A percentile compares a stretch with the other conserved stretches of the same genome.
phyloP scores from a whole-genome alignment of 2,329 filamentous ascomycete species.

The Beauveria brongniartii region DNA sequence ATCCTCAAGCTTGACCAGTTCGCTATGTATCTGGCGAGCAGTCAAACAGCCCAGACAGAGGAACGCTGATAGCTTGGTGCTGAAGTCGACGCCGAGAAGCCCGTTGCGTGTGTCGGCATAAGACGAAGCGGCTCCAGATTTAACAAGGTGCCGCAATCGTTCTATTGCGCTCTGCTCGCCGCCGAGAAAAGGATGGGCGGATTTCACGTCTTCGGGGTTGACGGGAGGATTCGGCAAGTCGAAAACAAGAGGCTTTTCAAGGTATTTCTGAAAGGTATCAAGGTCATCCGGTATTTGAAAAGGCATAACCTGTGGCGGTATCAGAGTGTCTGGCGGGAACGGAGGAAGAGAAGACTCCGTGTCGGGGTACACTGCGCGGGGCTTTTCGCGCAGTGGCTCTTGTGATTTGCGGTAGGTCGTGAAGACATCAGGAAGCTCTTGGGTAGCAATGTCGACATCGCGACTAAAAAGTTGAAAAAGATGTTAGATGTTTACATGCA shows the following conservation, averaged over 20 bases:
- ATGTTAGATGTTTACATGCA: neutral
- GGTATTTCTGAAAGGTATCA: slow-evolving; percentile 41
- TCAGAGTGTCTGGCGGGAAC: slow-evolving; percentile 37
- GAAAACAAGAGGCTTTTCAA: slow-evolving; percentile 50
- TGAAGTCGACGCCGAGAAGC: slow-evolving; percentile 61
- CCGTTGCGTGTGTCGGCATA: slow-evolving; percentile 69
- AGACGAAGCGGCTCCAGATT: slow-evolving; percentile 47
- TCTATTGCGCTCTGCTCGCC: slow-evolving; percentile 54
- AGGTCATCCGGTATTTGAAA: slow-evolving; percentile 54
- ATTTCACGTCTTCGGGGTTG: slow-evolving; percentile 43
- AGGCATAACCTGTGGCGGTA: slow-evolving; percentile 52
- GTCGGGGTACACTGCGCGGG: slow-evolving; percentile 46
- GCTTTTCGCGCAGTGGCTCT: slow-evolving; percentile 60
- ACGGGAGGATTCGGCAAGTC: slow-evolving; percentile 43
- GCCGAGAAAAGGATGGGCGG: slow-evolving; percentile 59
- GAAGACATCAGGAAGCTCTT: slow-evolving; percentile 65
- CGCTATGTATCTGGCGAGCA: slow-evolving; percentile 61
- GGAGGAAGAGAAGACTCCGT: slow-evolving; percentile 48
- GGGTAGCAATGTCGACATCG: slow-evolving; percentile 52
- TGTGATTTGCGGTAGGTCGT: slow-evolving; percentile 66
- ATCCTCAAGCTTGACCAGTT: slow-evolving; percentile 62
- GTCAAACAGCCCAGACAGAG: slow-evolving; percentile 66
- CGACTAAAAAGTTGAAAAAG: slow-evolving; percentile 37
- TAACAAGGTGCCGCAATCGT: slow-evolving; percentile 53
- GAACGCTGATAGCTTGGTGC: slow-evolving; percentile 68